These are phyloP conservation scores for Malus hybrid DNA, from an alignment of 331 rosid species.

Conservation along the genomic window DNA sequence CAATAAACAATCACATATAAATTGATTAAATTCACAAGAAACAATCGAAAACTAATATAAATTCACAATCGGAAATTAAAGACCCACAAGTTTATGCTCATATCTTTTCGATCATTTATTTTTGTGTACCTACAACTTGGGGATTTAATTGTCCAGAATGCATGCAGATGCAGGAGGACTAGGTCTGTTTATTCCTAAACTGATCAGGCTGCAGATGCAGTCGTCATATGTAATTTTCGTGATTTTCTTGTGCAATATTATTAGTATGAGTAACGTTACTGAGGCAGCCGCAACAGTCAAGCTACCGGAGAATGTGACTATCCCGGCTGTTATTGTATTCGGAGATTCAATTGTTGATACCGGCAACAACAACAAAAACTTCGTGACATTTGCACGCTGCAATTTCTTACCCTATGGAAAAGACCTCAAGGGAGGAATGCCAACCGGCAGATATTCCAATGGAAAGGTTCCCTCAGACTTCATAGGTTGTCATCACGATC, in stretches of 20 bases:
- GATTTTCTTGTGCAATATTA: neutral
- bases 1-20: no score
- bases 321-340: constrained; percentile 23
- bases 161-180: neutral
- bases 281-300: neutral
- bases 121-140: no score
- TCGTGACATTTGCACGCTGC: constrained; percentile 1
- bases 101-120: no score
- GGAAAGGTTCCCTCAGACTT: constrained; percentile 58
- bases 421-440: constrained; percentile 44
- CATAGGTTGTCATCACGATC: constrained; percentile 21
- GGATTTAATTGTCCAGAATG: neutral
- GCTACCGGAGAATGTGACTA: neutral
- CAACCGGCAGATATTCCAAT: constrained; percentile 53
- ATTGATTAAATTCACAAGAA: no score
- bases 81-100: no score
- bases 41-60: no score
- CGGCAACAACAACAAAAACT: constrained; percentile 29
- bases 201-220: neutral
- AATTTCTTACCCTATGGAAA: constrained; percentile 33
- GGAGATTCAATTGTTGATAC: constrained; percentile 39
- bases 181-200: neutral
- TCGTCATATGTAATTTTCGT: neutral
- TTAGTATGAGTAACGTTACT: neutral
- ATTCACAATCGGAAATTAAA: no score